These are phyloP conservation scores for Termitomyces sp. DNA, from an alignment of 768 basidiomycete genomes.

Conservation along the genomic window DNA sequence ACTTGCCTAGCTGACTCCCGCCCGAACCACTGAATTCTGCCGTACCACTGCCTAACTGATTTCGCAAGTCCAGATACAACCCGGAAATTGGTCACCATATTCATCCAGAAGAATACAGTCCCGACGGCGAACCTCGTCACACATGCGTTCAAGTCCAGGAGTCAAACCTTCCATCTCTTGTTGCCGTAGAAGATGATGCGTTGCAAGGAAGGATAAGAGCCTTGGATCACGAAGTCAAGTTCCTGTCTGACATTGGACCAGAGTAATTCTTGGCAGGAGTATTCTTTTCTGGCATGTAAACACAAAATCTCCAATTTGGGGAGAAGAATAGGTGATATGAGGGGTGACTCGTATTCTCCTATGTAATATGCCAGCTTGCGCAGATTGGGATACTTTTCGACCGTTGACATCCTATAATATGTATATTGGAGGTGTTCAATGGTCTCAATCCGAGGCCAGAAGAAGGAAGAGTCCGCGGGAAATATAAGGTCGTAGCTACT, in stretches of 20 bases:
- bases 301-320: conserved; percentile 4
- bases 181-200: conserved; percentile 1
- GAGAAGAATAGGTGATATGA: background rate
- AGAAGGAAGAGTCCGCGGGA: conserved; percentile 4
- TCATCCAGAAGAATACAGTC: background rate
- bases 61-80: background rate
- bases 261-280: background rate
- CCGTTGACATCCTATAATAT: background rate
- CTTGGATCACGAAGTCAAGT: background rate
- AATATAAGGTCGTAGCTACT: conserved; percentile 3
- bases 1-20: no score
- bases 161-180: background rate
- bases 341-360: background rate
- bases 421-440: conserved; percentile 10
- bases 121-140: background rate
- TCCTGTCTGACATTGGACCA: background rate
- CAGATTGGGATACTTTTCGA: conserved; percentile 6
- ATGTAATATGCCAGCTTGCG: conserved; percentile 8
- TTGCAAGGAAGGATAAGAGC: background rate
- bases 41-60: no score
- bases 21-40: no score
- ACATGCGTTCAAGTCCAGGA: background rate
- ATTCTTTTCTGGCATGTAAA: background rate
- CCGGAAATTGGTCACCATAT: background rate
- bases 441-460: conserved; percentile 7